These are phyloP conservation scores for Trichosanthes truncata DNA, from an alignment of 306 rosid genomes.

Conservation along the genomic window DNA sequence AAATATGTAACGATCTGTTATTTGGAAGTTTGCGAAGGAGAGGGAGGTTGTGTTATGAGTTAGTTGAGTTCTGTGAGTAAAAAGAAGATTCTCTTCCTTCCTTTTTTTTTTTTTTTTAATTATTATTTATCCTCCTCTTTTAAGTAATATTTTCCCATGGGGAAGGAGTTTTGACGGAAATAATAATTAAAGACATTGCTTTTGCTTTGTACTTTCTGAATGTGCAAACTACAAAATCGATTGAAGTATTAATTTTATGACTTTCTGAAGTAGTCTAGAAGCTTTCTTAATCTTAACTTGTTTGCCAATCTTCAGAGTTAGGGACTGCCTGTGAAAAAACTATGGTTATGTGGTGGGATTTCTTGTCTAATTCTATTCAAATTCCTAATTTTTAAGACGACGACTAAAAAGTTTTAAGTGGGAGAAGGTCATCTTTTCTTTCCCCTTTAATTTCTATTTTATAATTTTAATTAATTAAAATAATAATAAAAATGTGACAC, in stretches of 20 bases:
- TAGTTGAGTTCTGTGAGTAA: too few species aligned
- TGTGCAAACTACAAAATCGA: too few species aligned
- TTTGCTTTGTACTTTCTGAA: too few species aligned
- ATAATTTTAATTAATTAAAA: too few species aligned
- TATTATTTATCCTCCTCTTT: too few species aligned
- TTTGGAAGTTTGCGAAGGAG: not conserved
- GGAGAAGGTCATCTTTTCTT: not conserved
- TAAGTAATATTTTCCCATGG: too few species aligned
- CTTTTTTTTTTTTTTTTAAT: too few species aligned
- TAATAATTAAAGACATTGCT: too few species aligned
- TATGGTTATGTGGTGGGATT: not conserved
- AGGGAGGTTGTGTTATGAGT: not conserved
- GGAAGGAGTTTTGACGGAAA: too few species aligned
- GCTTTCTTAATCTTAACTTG: not conserved
- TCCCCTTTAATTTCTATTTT: not conserved
- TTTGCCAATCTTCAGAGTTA: not conserved
- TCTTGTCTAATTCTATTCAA: not conserved
- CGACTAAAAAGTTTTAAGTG: not conserved
- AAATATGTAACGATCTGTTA: not conserved
- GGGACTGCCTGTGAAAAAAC: not conserved
- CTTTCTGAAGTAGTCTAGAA: too few species aligned
- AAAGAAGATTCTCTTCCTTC: too few species aligned
- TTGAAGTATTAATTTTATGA: too few species aligned
- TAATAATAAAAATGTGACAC: not conserved
- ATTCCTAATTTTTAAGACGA: not conserved